Evolutionary conservation across 108 stramenopile genomes (phyloP).

Genomic region (Phaeodactylum tricornutum): DNA sequence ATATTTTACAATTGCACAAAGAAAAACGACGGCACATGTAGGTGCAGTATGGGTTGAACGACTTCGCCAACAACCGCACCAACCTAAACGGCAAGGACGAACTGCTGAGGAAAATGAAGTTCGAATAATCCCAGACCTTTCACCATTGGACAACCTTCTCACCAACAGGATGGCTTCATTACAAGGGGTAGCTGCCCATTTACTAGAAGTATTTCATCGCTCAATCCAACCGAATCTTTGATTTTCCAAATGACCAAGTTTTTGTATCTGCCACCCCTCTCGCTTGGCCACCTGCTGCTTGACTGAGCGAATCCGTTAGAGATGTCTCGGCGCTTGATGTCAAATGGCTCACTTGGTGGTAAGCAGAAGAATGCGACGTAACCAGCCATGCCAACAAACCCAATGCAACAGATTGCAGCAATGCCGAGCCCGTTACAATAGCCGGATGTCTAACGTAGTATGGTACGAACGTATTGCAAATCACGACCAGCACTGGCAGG

Average conservation of each 20-base stretch:
- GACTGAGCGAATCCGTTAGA: neutral
- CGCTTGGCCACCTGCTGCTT: neutral
- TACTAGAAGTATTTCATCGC: too few relatives aligned
- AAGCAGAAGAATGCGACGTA: constrained; percentile 52
- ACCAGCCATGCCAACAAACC: constrained; percentile 63
- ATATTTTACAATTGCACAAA: too few relatives aligned
- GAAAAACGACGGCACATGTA: too few relatives aligned
- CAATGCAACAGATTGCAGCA: constrained; percentile 49
- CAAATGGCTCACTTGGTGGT: constrained; percentile 52
- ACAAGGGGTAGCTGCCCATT: too few relatives aligned
- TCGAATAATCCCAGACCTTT: too few relatives aligned
- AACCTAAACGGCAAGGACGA: too few relatives aligned
- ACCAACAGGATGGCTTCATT: too few relatives aligned
- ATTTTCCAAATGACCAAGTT: constrained; percentile 23
- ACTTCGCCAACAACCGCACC: too few relatives aligned
- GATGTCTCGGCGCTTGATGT: constrained; percentile 1
- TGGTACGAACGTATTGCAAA: constrained; percentile 40
- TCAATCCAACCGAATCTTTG: constrained; percentile 27
- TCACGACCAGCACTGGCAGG: constrained; percentile 54
- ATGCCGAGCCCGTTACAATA: constrained; percentile 42
- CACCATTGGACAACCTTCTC: too few relatives aligned
- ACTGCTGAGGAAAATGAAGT: too few relatives aligned
- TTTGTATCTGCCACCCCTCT: constrained; percentile 2
- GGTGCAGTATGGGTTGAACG: too few relatives aligned
- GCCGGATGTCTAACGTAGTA: constrained; percentile 61